Base-by-base conservation (phyloP, 2,329 filamentous ascomycete species). In the Pseudogymnoascus sp. region DNA sequence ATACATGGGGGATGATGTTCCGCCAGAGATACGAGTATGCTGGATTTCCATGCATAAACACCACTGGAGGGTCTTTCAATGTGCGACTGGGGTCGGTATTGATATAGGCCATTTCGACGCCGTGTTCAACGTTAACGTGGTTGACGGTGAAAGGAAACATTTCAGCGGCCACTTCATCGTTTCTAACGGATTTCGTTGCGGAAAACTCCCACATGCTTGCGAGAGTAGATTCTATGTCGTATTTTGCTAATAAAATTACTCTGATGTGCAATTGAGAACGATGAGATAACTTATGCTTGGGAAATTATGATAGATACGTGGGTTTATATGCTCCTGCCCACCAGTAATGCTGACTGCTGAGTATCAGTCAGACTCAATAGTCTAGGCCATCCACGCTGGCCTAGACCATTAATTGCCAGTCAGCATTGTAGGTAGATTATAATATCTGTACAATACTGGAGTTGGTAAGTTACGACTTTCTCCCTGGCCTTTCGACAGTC, bases 1-100 rank as follows among this genome's bases (percentile, higher is more conserved):
- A 31, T 33, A 37, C 59, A 21, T 60, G 38, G 14, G 59, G 59
- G 18, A 60, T 60, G n/a, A 60, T 60, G 18, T 60, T 42, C n/a
- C 59, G 25, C 59, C 59, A 60, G 14, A 60, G 33, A 16, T 60
- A 60, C 2, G 59, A 60, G 38, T 35, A 60, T 40, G 59, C 38
- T 11, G 59, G 59, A 37, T 60, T 60, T 11, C 59, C 59, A 10
- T 60, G 33, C 21, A 60, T 35, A n/a, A 60, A 60, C 7, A 60
- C 31, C 33, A 60, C 59, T 2, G 59, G 35, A 14, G 59, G 18
- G 4, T 6, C 18, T 6, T 23, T 2, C 2, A 44, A 14, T 44
- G 40, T 23, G 11, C 4, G 40, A 3, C 10, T 23, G 5, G 40
- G 18, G 23, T 44, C 40, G 40, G 40, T 44, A 8, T 44, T 18